These are phyloP conservation scores for Aquilaria malaccensis DNA, from an alignment of 345 rosid genomes.

Conservation along the genomic window DNA sequence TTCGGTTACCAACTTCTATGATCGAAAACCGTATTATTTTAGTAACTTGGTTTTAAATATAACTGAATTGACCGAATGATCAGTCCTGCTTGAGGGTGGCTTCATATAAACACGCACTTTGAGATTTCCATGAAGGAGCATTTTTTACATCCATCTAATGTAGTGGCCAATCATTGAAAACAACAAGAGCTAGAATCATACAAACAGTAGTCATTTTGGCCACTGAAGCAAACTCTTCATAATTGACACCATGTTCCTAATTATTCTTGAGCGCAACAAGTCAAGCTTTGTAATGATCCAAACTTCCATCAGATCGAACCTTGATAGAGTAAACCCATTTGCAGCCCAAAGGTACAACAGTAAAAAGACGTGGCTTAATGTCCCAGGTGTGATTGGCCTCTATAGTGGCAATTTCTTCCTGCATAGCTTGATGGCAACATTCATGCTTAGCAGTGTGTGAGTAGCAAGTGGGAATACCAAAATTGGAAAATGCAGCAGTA, in stretches of 20 bases:
- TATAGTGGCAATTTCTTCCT: not conserved
- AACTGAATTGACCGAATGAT: too few species aligned
- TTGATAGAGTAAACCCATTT: slow-evolving; percentile 4
- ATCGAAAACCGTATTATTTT: too few species aligned
- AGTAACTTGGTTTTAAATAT: too few species aligned
- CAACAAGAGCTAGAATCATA: not conserved
- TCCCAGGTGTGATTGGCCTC: not conserved
- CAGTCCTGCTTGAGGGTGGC: too few species aligned
- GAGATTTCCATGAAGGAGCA: not conserved
- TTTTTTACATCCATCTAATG: slow-evolving; percentile 4
- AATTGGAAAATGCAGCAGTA: not conserved
- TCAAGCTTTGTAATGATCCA: too few species aligned
- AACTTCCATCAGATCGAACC: not conserved
- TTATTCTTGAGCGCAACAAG: too few species aligned
- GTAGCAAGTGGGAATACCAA: not conserved
- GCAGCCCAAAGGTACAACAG: not conserved
- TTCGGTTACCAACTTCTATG: too few species aligned
- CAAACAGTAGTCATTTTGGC: slow-evolving; percentile 1
- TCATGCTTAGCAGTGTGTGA: not conserved
- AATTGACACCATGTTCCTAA: not conserved
- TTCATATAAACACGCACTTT: not conserved
- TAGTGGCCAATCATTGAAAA: not conserved
- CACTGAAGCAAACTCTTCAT: slow-evolving; percentile 6
- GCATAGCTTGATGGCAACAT: slow-evolving; percentile 1
- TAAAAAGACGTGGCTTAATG: not conserved